phyloP scores from a whole-genome alignment of 2,329 filamentous ascomycete species.

The Pseudomassariella vexata region DNA sequence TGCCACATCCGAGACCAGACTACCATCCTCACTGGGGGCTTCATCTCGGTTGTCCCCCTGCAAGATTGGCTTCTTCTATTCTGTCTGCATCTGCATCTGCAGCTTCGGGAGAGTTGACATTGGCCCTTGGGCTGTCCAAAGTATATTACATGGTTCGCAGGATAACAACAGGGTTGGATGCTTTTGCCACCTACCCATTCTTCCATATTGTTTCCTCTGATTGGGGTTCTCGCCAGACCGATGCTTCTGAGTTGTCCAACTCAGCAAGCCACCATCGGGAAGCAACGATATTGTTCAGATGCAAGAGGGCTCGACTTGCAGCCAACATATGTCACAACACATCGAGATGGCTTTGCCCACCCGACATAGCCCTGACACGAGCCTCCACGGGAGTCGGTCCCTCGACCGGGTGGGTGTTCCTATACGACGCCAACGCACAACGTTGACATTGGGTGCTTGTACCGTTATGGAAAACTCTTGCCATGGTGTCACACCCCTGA shows the following conservation, averaged over 20 bases:
- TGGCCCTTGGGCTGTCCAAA: too few relatives aligned
- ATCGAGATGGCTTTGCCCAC: constrained; percentile 16
- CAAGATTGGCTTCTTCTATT: too few relatives aligned
- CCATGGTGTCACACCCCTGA: constrained; percentile 11
- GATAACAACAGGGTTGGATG: too few relatives aligned
- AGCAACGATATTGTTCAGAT: constrained; percentile 15
- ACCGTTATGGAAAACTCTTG: constrained; percentile 14
- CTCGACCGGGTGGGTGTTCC: constrained; percentile 9
- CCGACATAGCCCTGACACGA: constrained; percentile 18
- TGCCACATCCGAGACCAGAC: too few relatives aligned
- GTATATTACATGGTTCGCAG: too few relatives aligned
- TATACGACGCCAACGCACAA: constrained; percentile 16
- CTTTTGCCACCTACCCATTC: too few relatives aligned
- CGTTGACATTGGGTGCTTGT: constrained; percentile 11
- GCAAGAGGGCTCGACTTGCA: constrained; percentile 18
- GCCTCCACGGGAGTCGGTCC: too few relatives aligned
- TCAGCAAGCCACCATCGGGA: constrained; percentile 24
- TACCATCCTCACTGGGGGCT: too few relatives aligned
- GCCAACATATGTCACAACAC: constrained; percentile 20
- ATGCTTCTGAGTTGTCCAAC: constrained; percentile 15
- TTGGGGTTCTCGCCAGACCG: constrained; percentile 14
- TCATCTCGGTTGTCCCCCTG: too few relatives aligned
- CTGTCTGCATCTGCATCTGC: too few relatives aligned
- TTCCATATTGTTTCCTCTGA: constrained; percentile 17
- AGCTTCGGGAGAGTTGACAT: too few relatives aligned